Base-by-base conservation (phyloP, 2,329 filamentous ascomycete species). In the Thelonectria discophora region DNA sequence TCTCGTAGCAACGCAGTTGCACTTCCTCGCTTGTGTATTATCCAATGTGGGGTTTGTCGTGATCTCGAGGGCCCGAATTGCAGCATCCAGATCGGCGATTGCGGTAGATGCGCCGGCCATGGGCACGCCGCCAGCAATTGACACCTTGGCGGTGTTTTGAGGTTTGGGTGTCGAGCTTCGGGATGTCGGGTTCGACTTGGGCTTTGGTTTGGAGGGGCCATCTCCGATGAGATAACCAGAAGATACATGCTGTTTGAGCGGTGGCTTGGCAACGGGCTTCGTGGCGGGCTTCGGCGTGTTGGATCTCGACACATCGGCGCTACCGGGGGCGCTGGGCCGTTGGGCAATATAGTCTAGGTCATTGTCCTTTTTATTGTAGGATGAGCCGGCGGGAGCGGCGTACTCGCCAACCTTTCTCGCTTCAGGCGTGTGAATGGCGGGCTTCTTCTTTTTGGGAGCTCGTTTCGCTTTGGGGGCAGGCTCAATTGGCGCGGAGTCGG, bases 21-120 rank as follows among this genome's bases (percentile, higher is more conserved):
- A 99, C 58, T 88, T 88, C 7, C 90, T 86, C 24, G 88, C 81
- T 63, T 84, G 82, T 4, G 67, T 65, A 8, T 79, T 80, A 40
- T 82, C 78, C 21, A 93, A 78, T 0, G 88, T 86, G 0, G 93
- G 93, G 73, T 97, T 97, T 2, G 94, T 97, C 54, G 91, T 91
- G n/a, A 97, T 86, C 75, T 99, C 95, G 7, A 99, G 86, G 2
- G 90, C 85, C 21, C 93, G 89, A 67, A 99, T 98, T 5, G 94
- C 94, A 1, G 93, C 89, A 67, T 91, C 88, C 2, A 91, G 78
- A 70, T 90, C 88, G 15, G 86, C 86, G 17, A 95, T 81, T 1
- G 89, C 88, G 1, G 89, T 90, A 0, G 91, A 93, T 39, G 90
- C 87, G 15, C 93, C 92, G 58, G 93, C 89, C 91, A 95, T 95